Evolutionary conservation across 768 basidiomycete species (phyloP), one percentile per base, ranked within the genome.

Genomic region (Daedaleopsis nitida): DNA sequence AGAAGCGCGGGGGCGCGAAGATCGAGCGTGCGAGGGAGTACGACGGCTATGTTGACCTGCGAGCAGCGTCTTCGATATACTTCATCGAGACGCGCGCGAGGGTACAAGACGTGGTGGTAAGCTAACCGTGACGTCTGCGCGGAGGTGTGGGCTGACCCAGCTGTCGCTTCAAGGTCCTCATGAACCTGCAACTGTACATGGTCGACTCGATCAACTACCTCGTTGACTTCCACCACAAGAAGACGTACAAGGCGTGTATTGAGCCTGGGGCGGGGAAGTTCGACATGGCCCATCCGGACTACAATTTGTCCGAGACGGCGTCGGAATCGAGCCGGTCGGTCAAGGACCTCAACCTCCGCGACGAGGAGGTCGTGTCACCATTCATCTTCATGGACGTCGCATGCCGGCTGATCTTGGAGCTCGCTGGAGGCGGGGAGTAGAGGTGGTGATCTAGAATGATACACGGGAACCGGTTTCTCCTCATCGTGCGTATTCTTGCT

Each of bases 331-430:
- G 81, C 43, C 79, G 83, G 38, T 86, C 85, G 47, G 69, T 85
- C 65, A 85, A 80, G 62, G 83, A 81, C 59, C 78, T 83, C 69
- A 83, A 82, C 32, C 65, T 74, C 66, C 62, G 71, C 19, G 78
- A 88, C 55, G 88, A 90, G 68, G 88, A 87, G 57, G 80, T 91
- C 19, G 82, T 90, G 24, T 87, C 86, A 55, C 97, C 97, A 12
- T 98, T 94, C 75, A 85, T 97, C 62, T 99, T 99, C 75, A 90
- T 98, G 85, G 96, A 99, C 74, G 87, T 96, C 34, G 94, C 97
- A 6, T 97, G 94, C 73, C 80, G 88, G 66, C 81, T 98, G 69
- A 98, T 98, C 68, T 82, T 97, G 51, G 95, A 98, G 78, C 81
- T 98, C 65, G 96, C 96, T 24, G 91, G 91, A 58, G 84, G 82